These are phyloP conservation scores for Sphagnum tenellum DNA, from an alignment of 225 moss, liverwort and hornwort genomes.

Conservation along the genomic window DNA sequence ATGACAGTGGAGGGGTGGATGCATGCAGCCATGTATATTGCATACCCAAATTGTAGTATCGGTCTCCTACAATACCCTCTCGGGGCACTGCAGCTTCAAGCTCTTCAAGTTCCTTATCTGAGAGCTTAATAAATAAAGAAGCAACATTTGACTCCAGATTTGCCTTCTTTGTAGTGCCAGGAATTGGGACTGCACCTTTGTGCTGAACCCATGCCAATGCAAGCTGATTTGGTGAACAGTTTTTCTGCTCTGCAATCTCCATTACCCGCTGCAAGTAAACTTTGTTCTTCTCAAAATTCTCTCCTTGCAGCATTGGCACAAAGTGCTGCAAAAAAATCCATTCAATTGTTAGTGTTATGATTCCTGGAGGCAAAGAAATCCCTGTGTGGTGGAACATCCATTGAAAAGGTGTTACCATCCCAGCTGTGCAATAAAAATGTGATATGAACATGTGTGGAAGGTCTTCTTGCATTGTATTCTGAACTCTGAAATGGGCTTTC, in stretches of 20 bases:
- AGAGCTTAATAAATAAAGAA: slow-evolving; percentile 34
- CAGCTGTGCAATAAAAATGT: too few species aligned
- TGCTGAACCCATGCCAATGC: slow-evolving; percentile 68
- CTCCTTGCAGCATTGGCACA: slow-evolving; percentile 24
- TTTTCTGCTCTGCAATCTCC: slow-evolving; percentile 46
- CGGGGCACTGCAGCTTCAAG: slow-evolving; percentile 57
- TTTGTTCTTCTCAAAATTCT: slow-evolving; percentile 55
- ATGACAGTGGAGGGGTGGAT: slow-evolving; percentile 44
- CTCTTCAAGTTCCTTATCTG: slow-evolving; percentile 36
- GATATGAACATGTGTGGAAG: too few species aligned
- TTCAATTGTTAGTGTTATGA: too few species aligned
- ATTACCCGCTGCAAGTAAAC: slow-evolving; percentile 25
- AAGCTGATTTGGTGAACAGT: slow-evolving; percentile 50
- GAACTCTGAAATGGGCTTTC: too few species aligned
- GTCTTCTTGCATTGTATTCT: too few species aligned
- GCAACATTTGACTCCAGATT: slow-evolving; percentile 66
- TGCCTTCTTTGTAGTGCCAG: slow-evolving; percentile 59
- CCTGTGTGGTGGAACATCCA: too few species aligned
- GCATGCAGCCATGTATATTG: slow-evolving; percentile 12
- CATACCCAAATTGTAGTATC: slow-evolving; percentile 18
- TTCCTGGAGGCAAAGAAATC: too few species aligned
- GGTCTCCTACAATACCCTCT: slow-evolving; percentile 32
- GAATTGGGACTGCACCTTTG: slow-evolving; percentile 72
- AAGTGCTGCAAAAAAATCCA: slow-evolving; percentile 11
- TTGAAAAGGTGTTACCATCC: too few species aligned